Evolutionary conservation across 2,329 filamentous ascomycete genomes (phyloP), one percentile per base, ranked within the genome.

Genomic region (Tolypocladium capitatum): DNA sequence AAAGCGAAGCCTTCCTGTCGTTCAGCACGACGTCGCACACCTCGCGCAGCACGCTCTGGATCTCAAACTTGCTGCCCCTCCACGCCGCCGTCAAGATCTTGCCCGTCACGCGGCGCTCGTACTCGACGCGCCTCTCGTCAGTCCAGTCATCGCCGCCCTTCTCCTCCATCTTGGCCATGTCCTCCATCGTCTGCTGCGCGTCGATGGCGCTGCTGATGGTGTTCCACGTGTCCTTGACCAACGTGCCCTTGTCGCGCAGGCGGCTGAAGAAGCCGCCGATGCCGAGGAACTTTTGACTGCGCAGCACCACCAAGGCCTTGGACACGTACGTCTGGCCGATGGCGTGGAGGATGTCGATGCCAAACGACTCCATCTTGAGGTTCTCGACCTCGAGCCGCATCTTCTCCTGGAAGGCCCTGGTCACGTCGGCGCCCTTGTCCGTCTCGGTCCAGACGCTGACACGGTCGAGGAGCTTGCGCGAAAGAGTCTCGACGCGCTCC

Each of bases 301-400:
- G 94, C 55, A 98, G 75, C 61, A 96, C 83, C 1, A 83, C 83
- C 1, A 85, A 86, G 4, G 84, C 87, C 68, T 97, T 97, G 64
- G 82, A 81, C 28, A 92, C 69, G 66, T 98, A 98, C 4, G 88
- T 94, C 56, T 85, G 76, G 16, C 92, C 92, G 58, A 98, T 94
- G 42, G 92, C 90, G 65, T 97, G 91, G 44, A 96, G 74, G 56
- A 97, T 97, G 53, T 98, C 92, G 38, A 98, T 75, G 46, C 92
- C 92, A 58, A 98, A 98, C 0, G 86, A 94, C 69, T 98, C 92
- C 88, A 98, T 98, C 75, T 97, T 98, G 58, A 98, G 74, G 62
- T 97, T 94, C 71, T 98, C 92, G 27, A 94, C 87, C 69, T 98
- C 92, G 36, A 97, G 80, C 36, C 83, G 80, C 56, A 86, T 96